Evolutionary conservation across 2,329 filamentous ascomycete genomes (phyloP), one percentile per base, ranked within the genome.

Genomic region (Fusarium longipes): DNA sequence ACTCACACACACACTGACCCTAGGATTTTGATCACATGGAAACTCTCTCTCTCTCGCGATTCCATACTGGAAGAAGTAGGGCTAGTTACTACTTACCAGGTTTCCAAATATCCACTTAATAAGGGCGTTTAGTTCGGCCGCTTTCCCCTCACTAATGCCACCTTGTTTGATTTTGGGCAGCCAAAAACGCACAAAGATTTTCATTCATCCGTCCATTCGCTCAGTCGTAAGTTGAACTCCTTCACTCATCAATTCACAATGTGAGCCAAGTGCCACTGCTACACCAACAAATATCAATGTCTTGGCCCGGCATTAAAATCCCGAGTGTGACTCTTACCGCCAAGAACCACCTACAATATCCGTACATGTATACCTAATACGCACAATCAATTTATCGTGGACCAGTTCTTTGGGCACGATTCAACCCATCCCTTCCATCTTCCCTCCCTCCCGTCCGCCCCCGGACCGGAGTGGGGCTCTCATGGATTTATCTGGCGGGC

Each of bases 91-190:
- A n/a, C 48, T 63, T 67, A 27, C 65, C 62, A 51, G 44, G 33
- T 48, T 52, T 44, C 33, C 45, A 30, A n/a, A 51, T 68, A 63
- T 68, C 65, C 65, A 68, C 65, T 67, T 45, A 68, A 69, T 69
- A 68, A 69, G 61, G 61, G 65, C 60, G 35, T 49, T 48, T 68
- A 69, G 65, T 55, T 47, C 52, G 48, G 51, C 33, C 56, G 56
- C 56, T 65, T 64, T 60, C 63, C 67, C 55, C 65, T 67, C 70
- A 71, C 70, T 71, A 71, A 73, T 72, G 68, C 70, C 68, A 73
- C 70, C 70, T 73, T 73, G 70, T 73, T 60, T 58, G 55, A n/a
- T 24, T 25, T 73, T 68, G 54, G 63, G 68, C 63, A 60, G 30
- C 62, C 47, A 68, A 47, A 54, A 59, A 39, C 59, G 24, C 52